Base-by-base conservation (phyloP, 2,329 filamentous ascomycete species). In the Sclerotinia glacialis region DNA sequence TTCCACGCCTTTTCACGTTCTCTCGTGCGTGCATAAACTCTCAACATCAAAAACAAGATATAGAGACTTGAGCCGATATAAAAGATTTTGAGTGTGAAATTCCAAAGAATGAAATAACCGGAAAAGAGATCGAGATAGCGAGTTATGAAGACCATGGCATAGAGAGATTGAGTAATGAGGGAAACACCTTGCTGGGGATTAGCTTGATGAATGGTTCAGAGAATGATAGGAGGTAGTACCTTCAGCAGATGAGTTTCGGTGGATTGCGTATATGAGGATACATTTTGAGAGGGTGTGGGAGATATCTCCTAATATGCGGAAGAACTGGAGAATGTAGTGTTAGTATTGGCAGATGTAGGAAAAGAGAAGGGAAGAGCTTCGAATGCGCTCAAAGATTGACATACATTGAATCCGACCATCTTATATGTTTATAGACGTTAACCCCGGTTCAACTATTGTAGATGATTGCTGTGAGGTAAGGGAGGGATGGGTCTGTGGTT, bases 1-100 rank as follows among this genome's bases (percentile, higher is more conserved):
- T 93, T 96, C 93, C 94, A 97, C n/a, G 93, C 91, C 73, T 92
- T 86, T 80, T 98, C 94, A 64, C 88, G 84, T 79, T 98, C 94
- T 52, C 93, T 83, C n/a, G 93, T 96, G 44, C 94, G 86, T 14
- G 93, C 90, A 77, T 87, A 97, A 28, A 93, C 81, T 79, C 88
- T 89, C 78, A 92, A 89, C 93, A 98, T 97, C 70, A 96, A 79
- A 66, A 85, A 89, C 69, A 97, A 85, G 73, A 93, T 95, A 78
- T 97, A 97, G 69, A 93, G 84, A 1, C 91, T 94, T 5, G 90
- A 91, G 4, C 85, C 75, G 68, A 96, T 90, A 79, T 97, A 98
- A 79, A 96, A 92, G 69, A 95, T 83, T 82, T 97, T 97, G 78
- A 97, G 90, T 68, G 90, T 81, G 71, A 89, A 85, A 78, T 95